Percentiles rank a stretch among this genome's conserved stretches.
Conservation (phyloP, 371 early-diverging fungal species). For the Fennellomyces sp. region DNA sequence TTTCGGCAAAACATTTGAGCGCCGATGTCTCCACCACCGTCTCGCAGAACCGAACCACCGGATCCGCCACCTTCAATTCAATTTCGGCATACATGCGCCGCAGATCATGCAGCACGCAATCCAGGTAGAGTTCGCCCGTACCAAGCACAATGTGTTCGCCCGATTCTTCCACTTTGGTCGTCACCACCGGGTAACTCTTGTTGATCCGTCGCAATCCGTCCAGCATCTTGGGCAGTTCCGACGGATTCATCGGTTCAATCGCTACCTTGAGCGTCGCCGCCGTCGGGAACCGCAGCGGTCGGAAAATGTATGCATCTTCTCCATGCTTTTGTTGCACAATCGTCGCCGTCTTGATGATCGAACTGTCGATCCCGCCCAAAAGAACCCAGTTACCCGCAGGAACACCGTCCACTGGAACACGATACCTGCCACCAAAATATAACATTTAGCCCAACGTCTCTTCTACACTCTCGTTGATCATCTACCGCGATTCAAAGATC, state of each 20-base stretch:
- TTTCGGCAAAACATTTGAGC: conserved; percentile 94
- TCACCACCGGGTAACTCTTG: conserved; percentile 91
- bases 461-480: no score
- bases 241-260: conserved; percentile 95
- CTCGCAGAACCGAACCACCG: conserved; percentile 95
- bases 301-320: conserved; percentile 83
- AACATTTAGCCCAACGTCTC: no score
- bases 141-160: conserved; percentile 96
- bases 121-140: conserved; percentile 95
- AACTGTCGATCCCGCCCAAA: conserved; percentile 89
- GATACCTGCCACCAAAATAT: no score
- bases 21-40: conserved; percentile 94
- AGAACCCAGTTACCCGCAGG: conserved; percentile 92
- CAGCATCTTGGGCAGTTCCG: conserved; percentile 97
- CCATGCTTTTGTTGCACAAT: conserved; percentile 65
- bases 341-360: conserved; percentile 95
- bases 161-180: conserved; percentile 94
- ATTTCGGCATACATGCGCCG: conserved; percentile 94
- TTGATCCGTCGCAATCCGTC: conserved; percentile 94
- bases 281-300: conserved; percentile 83
- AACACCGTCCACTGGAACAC: conserved; percentile 77
- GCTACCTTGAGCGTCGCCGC: conserved; percentile 92
- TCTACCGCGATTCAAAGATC: conserved; percentile 81
- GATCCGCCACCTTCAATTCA: conserved; percentile 96
- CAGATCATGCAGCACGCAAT: conserved; percentile 95